These are phyloP conservation scores for Liquidambar formosana DNA, from an alignment of 164 flowering plant genomes.

Conservation along the genomic window DNA sequence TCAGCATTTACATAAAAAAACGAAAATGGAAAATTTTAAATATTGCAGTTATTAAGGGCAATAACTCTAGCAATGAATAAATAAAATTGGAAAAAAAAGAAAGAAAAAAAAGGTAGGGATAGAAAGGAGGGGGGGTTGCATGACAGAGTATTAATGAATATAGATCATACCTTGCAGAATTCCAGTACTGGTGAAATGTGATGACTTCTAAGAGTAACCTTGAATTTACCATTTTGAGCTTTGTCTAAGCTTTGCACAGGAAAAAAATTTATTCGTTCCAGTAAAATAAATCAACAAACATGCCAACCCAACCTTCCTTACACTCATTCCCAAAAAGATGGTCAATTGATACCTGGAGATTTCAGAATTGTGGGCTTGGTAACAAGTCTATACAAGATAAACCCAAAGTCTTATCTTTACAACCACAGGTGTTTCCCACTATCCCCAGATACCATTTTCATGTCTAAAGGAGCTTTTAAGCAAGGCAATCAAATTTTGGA, in stretches of 20 bases:
- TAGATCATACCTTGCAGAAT: conserved; percentile 68
- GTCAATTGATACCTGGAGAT: no score
- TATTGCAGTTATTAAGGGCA: not conserved
- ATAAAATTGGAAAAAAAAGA: not conserved
- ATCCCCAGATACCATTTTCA: no score
- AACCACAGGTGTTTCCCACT: no score
- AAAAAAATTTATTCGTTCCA: not conserved
- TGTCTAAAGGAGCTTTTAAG: no score
- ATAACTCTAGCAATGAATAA: not conserved
- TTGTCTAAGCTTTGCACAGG: conserved; percentile 60
- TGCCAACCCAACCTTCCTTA: no score
- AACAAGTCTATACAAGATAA: no score
- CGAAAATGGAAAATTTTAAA: not conserved
- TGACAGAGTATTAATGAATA: not conserved
- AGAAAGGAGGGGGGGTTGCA: not conserved
- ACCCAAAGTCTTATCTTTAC: no score
- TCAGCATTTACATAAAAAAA: not conserved
- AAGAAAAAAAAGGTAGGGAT: not conserved
- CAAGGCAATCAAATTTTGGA: no score
- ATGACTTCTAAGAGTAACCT: conserved; percentile 63
- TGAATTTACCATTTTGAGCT: conserved; percentile 58
- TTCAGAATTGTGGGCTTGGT: no score
- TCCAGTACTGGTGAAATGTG: conserved; percentile 72
- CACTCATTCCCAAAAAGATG: no score
- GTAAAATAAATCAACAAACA: not conserved